A percentile compares a stretch with the other conserved stretches of the same genome.
These are phyloP conservation scores for Aspergillus sparsus DNA, from an alignment of 495 filamentous ascomycete genomes.

Conservation along the genomic window DNA sequence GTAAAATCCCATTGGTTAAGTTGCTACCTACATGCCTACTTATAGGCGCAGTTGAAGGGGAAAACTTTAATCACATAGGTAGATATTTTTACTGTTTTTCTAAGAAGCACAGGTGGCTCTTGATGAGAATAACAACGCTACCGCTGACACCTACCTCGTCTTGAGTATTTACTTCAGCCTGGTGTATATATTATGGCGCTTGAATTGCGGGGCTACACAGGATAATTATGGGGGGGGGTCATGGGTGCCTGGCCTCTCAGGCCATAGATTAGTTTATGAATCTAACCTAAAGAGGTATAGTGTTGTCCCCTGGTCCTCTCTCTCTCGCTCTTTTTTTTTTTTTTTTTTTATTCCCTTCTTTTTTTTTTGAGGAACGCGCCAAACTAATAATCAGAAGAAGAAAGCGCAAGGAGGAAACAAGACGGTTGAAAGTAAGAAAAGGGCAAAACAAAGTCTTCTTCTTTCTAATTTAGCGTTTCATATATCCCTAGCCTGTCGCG, in stretches of 20 bases:
- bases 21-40: too few species aligned
- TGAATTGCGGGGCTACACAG: background rate
- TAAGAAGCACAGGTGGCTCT: too few species aligned
- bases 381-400: constrained; percentile 27
- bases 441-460: background rate
- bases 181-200: background rate
- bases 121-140: too few species aligned
- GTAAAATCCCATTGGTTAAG: too few species aligned
- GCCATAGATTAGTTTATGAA: constrained; percentile 13
- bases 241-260: constrained; percentile 20
- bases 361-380: constrained; percentile 32
- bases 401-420: constrained; percentile 19
- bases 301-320: constrained; percentile 17
- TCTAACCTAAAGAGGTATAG: constrained; percentile 25
- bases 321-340: constrained; percentile 20
- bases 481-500: constrained; percentile 9
- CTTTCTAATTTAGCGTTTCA: constrained; percentile 5
- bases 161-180: constrained; percentile 10
- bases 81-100: too few species aligned
- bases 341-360: too few species aligned
- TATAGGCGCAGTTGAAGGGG: too few species aligned
- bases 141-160: background rate
- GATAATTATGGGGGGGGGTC: background rate
- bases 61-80: too few species aligned
- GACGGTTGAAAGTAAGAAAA: constrained; percentile 8